phyloP scores from a whole-genome alignment of 139 green algal genomes.

The Tetradesmus obliquus region DNA sequence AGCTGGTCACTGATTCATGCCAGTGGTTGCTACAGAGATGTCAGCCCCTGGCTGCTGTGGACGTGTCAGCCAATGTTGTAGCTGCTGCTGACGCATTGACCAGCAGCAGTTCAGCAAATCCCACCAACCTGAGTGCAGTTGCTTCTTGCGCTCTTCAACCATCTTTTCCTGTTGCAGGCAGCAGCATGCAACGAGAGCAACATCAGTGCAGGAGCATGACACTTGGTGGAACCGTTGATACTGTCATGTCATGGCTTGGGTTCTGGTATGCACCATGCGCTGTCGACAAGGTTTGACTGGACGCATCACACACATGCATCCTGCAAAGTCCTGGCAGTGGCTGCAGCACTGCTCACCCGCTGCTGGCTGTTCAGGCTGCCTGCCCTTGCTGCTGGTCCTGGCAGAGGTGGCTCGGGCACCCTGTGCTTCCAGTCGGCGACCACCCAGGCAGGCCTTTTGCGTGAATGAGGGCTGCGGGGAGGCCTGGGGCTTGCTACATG shows the following conservation, averaged over 20 bases:
- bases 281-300: no score
- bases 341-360: background rate
- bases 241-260: no score
- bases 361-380: conserved; percentile 5
- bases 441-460: background rate
- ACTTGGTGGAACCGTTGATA: no score
- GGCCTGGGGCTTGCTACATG: background rate
- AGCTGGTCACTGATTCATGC: no score
- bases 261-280: no score
- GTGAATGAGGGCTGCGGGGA: background rate
- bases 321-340: no score
- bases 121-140: background rate
- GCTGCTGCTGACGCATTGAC: background rate
- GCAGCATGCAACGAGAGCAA: background rate
- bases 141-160: background rate
- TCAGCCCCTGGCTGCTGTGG: no score
- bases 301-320: no score
- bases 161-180: background rate
- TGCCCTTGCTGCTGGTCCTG: background rate
- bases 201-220: no score
- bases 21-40: no score
- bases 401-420: background rate
- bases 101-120: background rate
- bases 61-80: background rate
- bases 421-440: conserved; percentile 26